Percentiles rank a stretch among this genome's conserved stretches.
Evolutionary conservation across 305 asterid genomes (phyloP).

Genomic region (Solanum hybrid): DNA sequence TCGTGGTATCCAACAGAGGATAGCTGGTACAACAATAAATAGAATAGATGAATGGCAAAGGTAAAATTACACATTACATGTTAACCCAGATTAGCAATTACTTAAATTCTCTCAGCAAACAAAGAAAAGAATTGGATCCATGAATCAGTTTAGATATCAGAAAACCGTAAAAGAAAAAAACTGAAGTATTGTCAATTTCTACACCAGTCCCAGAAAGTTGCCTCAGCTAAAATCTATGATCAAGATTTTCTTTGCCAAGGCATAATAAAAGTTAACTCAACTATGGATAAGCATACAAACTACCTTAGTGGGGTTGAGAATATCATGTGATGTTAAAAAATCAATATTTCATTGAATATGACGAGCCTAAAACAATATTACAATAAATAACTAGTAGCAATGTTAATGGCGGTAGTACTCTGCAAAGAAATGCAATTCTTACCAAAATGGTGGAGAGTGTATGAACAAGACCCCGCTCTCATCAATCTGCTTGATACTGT

Average conservation of each 20-base stretch:
- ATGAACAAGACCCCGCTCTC: conserved; percentile 1
- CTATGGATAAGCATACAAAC: background rate
- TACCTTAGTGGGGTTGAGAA: background rate
- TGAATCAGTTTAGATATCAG: background rate
- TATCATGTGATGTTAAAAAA: background rate
- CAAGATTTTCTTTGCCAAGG: background rate
- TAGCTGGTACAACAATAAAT: background rate
- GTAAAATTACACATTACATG: background rate
- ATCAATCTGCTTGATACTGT: background rate
- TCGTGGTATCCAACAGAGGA: background rate
- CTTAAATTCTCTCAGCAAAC: background rate
- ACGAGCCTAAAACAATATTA: background rate
- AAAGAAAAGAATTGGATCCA: background rate
- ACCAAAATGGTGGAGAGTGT: conserved; percentile 1
- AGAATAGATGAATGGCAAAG: background rate
- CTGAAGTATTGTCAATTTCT: background rate
- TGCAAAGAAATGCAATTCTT: background rate
- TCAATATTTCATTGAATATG: background rate
- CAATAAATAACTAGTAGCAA: conserved; percentile 1
- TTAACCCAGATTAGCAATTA: background rate
- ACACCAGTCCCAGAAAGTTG: background rate
- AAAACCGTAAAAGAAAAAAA: background rate
- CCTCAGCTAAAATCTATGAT: background rate
- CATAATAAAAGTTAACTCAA: background rate
- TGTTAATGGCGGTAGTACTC: background rate